Percentiles rank a stretch among this genome's conserved stretches.
phyloP scores from a whole-genome alignment of 768 basidiomycete genomes.

The Asterophora lycoperdoides region DNA sequence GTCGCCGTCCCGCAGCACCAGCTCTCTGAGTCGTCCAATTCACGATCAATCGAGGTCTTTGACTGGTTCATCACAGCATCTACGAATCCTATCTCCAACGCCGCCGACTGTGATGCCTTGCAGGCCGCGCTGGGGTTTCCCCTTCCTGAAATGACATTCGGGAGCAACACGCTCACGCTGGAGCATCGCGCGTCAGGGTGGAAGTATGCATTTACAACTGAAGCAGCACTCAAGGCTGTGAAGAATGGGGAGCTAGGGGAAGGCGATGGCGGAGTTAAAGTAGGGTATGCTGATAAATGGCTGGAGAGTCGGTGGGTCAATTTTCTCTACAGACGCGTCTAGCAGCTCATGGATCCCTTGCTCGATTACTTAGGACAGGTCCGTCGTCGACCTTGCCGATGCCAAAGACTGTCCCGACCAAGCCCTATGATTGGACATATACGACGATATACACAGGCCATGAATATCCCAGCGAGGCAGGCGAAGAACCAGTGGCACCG shows the following conservation, averaged over 20 bases:
- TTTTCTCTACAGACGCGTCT: constrained; percentile 1
- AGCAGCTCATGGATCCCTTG: background rate
- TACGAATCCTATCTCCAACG: constrained; percentile 78
- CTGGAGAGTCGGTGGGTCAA: constrained; percentile 71
- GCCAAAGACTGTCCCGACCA: constrained; percentile 69
- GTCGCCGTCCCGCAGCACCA: constrained; percentile 56
- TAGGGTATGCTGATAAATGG: constrained; percentile 95
- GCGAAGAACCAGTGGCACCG: constrained; percentile 13
- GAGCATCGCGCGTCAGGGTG: constrained; percentile 62
- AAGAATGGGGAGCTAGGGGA: constrained; percentile 69
- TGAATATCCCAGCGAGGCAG: constrained; percentile 18
- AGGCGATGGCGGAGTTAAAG: constrained; percentile 91
- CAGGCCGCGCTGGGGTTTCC: constrained; percentile 68
- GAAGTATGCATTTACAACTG: constrained; percentile 61
- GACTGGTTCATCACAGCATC: constrained; percentile 68
- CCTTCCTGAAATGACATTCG: constrained; percentile 96
- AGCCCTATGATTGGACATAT: constrained; percentile 98
- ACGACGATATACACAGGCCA: constrained; percentile 84
- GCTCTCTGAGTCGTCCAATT: constrained; percentile 64
- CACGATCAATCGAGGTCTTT: constrained; percentile 61
- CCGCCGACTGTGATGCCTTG: constrained; percentile 66
- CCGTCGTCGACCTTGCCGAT: constrained; percentile 60
- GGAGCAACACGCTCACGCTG: constrained; percentile 70
- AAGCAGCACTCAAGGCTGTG: constrained; percentile 66
- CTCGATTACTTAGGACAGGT: constrained; percentile 47